These are phyloP conservation scores for Linanthus parryae DNA, from an alignment of 148 eudicot species.

Conservation along the genomic window DNA sequence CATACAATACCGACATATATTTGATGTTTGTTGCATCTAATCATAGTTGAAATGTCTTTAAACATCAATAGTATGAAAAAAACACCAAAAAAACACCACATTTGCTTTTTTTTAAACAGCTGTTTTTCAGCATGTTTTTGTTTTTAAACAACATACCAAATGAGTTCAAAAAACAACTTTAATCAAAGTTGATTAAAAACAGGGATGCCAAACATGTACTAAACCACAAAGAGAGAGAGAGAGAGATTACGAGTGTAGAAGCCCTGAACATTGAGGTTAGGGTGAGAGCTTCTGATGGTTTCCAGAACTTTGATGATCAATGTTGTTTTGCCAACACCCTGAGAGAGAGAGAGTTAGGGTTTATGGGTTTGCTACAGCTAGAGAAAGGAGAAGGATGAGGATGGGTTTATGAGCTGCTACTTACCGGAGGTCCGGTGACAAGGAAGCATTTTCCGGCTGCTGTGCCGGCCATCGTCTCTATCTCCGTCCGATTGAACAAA, in stretches of 20 bases:
- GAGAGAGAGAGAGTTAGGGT: background rate
- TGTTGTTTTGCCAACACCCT: conserved; percentile 91
- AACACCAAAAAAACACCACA: no score
- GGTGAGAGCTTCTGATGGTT: conserved; percentile 47
- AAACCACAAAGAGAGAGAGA: conserved; percentile 1
- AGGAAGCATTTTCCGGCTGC: conserved; percentile 65
- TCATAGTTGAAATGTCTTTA: no score
- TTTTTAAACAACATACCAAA: no score
- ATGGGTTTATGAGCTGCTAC: background rate
- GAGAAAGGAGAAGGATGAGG: background rate
- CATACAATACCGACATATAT: no score
- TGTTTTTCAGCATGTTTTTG: no score
- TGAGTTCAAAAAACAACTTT: no score
- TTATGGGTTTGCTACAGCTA: background rate
- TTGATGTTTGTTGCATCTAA: no score
- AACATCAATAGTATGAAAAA: no score
- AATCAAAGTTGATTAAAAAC: no score
- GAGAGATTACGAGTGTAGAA: conserved; percentile 67
- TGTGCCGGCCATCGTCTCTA: conserved; percentile 53
- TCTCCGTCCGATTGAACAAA: no score
- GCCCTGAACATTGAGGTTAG: conserved; percentile 75
- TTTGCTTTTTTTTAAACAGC: no score
- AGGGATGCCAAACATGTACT: no score
- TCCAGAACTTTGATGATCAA: conserved; percentile 53
- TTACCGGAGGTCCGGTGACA: conserved; percentile 75